Base-by-base conservation (phyloP, 805 yeast species). In the Saccharomyces kudriavzevii region DNA sequence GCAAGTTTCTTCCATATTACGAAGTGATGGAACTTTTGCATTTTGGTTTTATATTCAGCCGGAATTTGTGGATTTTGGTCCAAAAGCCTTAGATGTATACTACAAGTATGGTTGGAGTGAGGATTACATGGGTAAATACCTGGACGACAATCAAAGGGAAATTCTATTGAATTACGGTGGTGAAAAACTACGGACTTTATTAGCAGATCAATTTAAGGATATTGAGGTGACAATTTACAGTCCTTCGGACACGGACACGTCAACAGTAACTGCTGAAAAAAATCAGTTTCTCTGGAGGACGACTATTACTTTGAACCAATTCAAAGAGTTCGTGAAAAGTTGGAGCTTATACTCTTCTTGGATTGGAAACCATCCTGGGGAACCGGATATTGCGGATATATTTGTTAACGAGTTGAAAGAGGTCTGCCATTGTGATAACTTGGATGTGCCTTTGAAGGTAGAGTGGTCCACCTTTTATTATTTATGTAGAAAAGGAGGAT, bases 31-130 rank as follows among this genome's bases (percentile, higher is more conserved):
- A 4, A 84, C 89, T 2, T 67, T 87, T 51, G 83, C 87, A 0
- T 82, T 78, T 64, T 87, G 89, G 83, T 83, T 84, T 20, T 88
- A 87, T 63, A 79, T 79, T 53, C 91, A 87, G 60, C 88, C 88
- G 1, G 73, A 78, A 2, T 83, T 81, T 54, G 67, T 75, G 64
- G 72, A 79, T 68, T n/a, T 71, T 66, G 51, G 29, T 57, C 79
- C 81, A 1, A 66, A 71, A 52, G 87, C 87, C 2, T 79, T 83
- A 55, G 77, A 77, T 49, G 72, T 85, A 30, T 79, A 83, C 56
- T 66, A 74, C 45, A 76, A 81, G 49, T 84, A 74, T 62, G 74
- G 78, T 13, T 82, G 77, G 59, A 71, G 66, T 24, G 80, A 79
- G 48, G 64, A 71, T 29, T 80, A 65, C 56, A 76, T 80, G 77